Base-by-base conservation (phyloP, 345 rosid genomes). In the Nephelium lappaceum region DNA sequence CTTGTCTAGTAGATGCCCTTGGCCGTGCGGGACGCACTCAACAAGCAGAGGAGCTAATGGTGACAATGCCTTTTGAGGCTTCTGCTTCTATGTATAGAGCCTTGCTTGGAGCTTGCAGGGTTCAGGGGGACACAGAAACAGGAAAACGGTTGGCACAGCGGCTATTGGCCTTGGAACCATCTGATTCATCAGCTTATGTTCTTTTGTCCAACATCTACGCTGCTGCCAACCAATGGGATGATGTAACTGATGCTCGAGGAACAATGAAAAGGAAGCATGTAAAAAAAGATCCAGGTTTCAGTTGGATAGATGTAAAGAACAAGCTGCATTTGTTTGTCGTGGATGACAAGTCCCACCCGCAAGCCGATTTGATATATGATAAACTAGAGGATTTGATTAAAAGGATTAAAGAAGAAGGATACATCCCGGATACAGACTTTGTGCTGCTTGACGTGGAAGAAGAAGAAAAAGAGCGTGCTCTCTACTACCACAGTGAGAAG, bases 251-350 rank as follows among this genome's bases (percentile, higher is more conserved):
- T 42, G 87, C 88, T 31, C 81, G 93, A 72, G 78, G 42, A 36
- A 77, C 66, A 73, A 89, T 91, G 91, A 83, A 77, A 71, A 86
- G 77, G 71, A 78, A 86, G 77, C 83, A 79, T 24, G 85, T 91
- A 71, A 88, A 79, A 65, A 91, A 91, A 78, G 91, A 86, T 80
- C 93, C 94, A 0, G 93, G 94, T 11, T 89, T 85, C 74, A 89
- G 94, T 72, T 88, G 89, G 93, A 86, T 91, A 31, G 91, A 87
- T 81, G 85, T 83, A 64, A 78, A 88, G 83, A 86, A 85, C 82
- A 81, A 79, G 77, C 80, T 84, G 45, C 87, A 88, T 83, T 12
- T 85, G 73, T 91, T 89, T 76, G 91, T 81, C 1, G 91, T 80
- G 47, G 93, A 83, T 16, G 93, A 91, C 75, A 79, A 78, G 67